Evolutionary conservation across 129 eudicot species (phyloP).

Genomic region (Artemisia argyi): DNA sequence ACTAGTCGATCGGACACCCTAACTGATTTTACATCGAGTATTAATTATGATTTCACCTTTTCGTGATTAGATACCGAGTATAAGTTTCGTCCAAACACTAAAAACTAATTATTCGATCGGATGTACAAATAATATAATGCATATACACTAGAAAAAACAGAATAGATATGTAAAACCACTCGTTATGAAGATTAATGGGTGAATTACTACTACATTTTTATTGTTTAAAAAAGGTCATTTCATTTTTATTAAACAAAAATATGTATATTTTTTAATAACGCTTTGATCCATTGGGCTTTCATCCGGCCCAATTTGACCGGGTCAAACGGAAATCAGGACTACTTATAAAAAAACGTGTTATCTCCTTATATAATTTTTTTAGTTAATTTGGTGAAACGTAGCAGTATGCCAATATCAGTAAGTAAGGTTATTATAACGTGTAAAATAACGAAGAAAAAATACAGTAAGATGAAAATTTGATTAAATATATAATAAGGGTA

Average conservation of each 20-base stretch:
- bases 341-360: too few species aligned
- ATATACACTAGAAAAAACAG: not conserved
- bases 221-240: not conserved
- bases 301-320: not conserved
- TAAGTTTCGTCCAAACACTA: not conserved
- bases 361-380: too few species aligned
- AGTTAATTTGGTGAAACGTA: too few species aligned
- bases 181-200: conserved; percentile 26
- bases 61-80: not conserved
- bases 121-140: not conserved
- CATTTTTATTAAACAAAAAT: not conserved
- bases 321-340: too few species aligned
- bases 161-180: conserved; percentile 40
- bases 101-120: too few species aligned
- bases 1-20: not conserved
- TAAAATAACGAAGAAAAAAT: too few species aligned
- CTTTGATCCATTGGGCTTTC: not conserved
- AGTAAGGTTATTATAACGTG: too few species aligned
- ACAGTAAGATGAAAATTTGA: too few species aligned
- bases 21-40: not conserved
- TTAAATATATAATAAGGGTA: too few species aligned
- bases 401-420: too few species aligned
- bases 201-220: not conserved
- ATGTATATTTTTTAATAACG: not conserved
- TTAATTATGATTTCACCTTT: not conserved